A percentile compares a stretch with the other conserved stretches of the same genome.
Conservation (phyloP, 208 protist species). For the Acanthamoeba royreba region DNA sequence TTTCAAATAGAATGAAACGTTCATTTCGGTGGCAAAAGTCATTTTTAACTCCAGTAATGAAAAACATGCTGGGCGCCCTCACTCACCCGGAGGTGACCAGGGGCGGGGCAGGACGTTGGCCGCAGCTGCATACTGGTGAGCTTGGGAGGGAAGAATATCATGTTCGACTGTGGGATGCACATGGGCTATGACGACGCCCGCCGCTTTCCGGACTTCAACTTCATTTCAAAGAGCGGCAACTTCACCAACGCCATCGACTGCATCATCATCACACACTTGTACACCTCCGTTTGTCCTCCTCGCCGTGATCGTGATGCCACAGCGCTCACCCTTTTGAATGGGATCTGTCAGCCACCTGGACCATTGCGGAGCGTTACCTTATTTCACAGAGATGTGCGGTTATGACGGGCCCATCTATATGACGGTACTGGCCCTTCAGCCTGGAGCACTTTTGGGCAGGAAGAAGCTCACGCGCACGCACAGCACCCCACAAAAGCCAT, state of each 20-base stretch:
- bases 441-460: not conserved
- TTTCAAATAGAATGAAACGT: no score
- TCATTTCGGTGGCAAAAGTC: no score
- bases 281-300: not conserved
- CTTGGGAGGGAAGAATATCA: conserved; percentile 85
- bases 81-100: not conserved
- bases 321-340: not conserved
- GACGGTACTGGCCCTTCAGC: conserved; percentile 68
- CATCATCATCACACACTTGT: conserved; percentile 88
- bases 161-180: conserved; percentile 93
- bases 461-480: not conserved
- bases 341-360: conserved; percentile 82
- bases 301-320: not conserved
- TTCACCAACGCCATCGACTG: conserved; percentile 65
- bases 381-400: conserved; percentile 84
- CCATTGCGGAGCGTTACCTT: conserved; percentile 88
- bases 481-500: conserved; percentile 82
- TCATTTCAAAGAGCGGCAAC: conserved; percentile 73
- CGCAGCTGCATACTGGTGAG: conserved; percentile 82
- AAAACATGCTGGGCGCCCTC: not conserved
- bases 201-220: conserved; percentile 88
- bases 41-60: no score
- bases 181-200: conserved; percentile 87
- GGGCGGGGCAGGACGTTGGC: conserved; percentile 86
- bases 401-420: conserved; percentile 87